A percentile compares a stretch with the other conserved stretches of the same genome.
Evolutionary conservation across 345 rosid species (phyloP).

Genomic region (Murraya paniculata): DNA sequence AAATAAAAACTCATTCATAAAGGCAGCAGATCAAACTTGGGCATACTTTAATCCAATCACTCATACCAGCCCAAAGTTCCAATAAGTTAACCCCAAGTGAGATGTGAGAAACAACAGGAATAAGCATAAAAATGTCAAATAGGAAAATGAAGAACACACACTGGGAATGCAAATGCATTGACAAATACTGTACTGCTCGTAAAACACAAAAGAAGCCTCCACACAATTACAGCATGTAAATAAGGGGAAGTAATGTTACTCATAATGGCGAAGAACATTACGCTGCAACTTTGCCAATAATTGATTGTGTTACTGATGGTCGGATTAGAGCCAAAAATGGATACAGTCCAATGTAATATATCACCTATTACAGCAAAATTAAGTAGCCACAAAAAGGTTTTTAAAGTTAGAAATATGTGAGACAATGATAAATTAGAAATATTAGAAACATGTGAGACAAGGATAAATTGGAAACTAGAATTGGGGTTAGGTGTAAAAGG

Average conservation of each 20-base stretch:
- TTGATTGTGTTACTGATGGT: constrained; percentile 49
- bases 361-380: constrained; percentile 37
- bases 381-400: not conserved
- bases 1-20: not conserved
- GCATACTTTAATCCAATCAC: not conserved
- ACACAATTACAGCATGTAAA: not conserved
- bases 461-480: not conserved
- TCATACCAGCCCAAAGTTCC: not conserved
- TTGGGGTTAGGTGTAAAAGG: not conserved
- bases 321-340: constrained; percentile 68
- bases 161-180: not conserved
- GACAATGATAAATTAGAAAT: not conserved
- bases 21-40: not conserved
- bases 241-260: not conserved
- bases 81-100: not conserved
- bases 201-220: not conserved
- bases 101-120: no score
- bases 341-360: constrained; percentile 61
- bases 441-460: no score
- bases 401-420: not conserved
- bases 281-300: constrained; percentile 51
- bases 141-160: not conserved
- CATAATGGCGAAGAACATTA: constrained; percentile 30
- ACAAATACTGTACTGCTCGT: not conserved
- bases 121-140: not conserved